phyloP scores from a whole-genome alignment of 768 basidiomycete genomes.

The Pleurotus djamor region DNA sequence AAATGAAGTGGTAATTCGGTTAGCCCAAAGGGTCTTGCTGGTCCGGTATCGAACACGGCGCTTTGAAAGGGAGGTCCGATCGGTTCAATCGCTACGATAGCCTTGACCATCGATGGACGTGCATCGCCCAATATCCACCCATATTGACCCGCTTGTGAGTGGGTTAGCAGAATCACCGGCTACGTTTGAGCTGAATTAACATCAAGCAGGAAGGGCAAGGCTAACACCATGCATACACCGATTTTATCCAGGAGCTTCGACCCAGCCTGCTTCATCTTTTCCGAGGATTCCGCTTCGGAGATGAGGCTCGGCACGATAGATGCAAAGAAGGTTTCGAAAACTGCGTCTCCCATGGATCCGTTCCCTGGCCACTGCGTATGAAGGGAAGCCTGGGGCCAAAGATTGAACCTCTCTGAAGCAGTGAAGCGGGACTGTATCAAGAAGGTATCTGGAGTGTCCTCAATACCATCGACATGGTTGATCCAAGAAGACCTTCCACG shows the following conservation, averaged over 20 bases:
- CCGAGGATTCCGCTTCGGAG: constrained; percentile 30
- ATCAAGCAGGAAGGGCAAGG: neutral
- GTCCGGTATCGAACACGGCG: constrained; percentile 30
- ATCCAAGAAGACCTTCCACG: constrained; percentile 35
- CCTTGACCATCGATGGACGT: constrained; percentile 39
- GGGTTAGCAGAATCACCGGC: constrained; percentile 46
- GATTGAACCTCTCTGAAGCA: constrained; percentile 22
- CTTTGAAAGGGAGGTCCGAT: constrained; percentile 47
- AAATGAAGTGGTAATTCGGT: constrained; percentile 46
- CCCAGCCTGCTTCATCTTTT: constrained; percentile 39
- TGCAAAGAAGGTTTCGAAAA: constrained; percentile 43
- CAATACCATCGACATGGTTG: constrained; percentile 23
- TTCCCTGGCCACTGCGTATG: constrained; percentile 55
- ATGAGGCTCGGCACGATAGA: constrained; percentile 37
- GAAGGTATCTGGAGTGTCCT: constrained; percentile 13
- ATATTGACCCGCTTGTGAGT: constrained; percentile 47
- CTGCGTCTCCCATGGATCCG: constrained; percentile 41
- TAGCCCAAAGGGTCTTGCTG: constrained; percentile 43
- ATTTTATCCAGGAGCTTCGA: constrained; percentile 42
- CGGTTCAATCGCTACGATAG: constrained; percentile 49
- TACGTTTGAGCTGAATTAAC: constrained; percentile 13
- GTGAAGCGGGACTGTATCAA: constrained; percentile 28
- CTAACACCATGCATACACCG: constrained; percentile 30
- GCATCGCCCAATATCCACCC: constrained; percentile 50
- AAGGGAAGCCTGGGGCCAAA: constrained; percentile 35